Base-by-base conservation (phyloP, 441 rosid species). In the Mallotus japonicus region DNA sequence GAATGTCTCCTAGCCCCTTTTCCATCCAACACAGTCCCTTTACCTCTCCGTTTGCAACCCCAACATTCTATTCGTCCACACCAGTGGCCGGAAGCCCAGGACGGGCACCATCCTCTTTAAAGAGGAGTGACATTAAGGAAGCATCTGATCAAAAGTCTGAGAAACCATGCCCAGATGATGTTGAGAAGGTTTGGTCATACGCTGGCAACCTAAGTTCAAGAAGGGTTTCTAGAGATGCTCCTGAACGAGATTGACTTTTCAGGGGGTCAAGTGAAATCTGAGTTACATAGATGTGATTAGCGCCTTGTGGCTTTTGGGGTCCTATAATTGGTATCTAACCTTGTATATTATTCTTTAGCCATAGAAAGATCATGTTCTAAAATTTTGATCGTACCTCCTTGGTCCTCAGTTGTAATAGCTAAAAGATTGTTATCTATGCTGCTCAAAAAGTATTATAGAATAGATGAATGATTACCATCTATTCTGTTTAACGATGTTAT, bases 121-220 rank as follows among this genome's bases (percentile, higher is more conserved):
- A 73, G 81, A 84, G 80, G 73, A 83, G 58, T 57, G 62, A 64
- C 60, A 54, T 49, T 6, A 85, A 83, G 78, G 95, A 89, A 68
- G 75, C 77, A 63, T 37, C 74, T 0, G 85, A 77, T 50, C 37
- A 76, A 70, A 89, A 87, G 61, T 67, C 64, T 0, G 81, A 76
- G 65, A 85, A 81, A 28, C 78, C 81, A n/a, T 64, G 70, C 15
- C 74, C 82, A 5, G 69, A 80, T 28, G 98, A 91, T 17, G 75
- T 80, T 14, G 96, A 89, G 76, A 89, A 83, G 84, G 81, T 87
- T 11, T 89, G 93, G 95, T 89, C 95, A 15, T 91, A 87, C 70
- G 73, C 95, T 3, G 92, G 97, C 17, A 91, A 85, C 72, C 83
- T 91, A 37, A 88, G 95, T 69, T 78, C 89, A 12, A 86, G 89